Evolutionary conservation across 2,329 filamentous ascomycete species (phyloP), one percentile per base, ranked within the genome.

Genomic region (Colletotrichum agaves): DNA sequence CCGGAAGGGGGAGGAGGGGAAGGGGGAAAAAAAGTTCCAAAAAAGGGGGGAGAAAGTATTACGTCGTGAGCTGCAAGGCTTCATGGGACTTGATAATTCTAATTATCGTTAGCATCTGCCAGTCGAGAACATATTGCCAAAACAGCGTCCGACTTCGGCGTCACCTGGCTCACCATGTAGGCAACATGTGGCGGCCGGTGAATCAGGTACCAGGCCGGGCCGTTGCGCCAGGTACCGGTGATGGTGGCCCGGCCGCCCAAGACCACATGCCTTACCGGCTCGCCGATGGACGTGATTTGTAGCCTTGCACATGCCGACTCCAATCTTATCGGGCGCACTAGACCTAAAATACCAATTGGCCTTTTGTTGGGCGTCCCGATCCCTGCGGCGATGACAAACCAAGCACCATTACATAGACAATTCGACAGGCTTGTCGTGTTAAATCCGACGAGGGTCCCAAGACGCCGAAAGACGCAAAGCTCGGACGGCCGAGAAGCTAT

Each of bases 401-500:
- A 35, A 2, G 44, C 10, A 33, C 35, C 27, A 53, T 44, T 44
- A 50, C 23, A 31, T 44, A 50, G 15, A 31, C 47, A 33, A 50
- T 31, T 50, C 47, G 31, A 17, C 47, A 33, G 12, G 46, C 60
- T 64, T 55, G 64, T 39, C 60, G 19, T 7, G 33, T 33, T 47
- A 55, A 35, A 31, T 67, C 64, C 64, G 64, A 67, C 58, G 33
- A 46, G 31, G 49, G 59, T 19, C 50, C 35, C 10, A 12, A 17
- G 21, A 53, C 31, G 57, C 64, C 64, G 64, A 67, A 27, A 21
- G 12, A 21, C 53, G 37, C n/a, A 31, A 31, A 21, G 64, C 64
- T 67, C 64, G 64, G 64, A 67, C 31, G 64, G 61, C 64, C 64
- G 64, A 67, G 61, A 47, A 37, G 35, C 21, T 47, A 21, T 58